phyloP scores from a whole-genome alignment of 2,329 filamentous ascomycete genomes.

The Pyrenophora tritici-repentis region DNA sequence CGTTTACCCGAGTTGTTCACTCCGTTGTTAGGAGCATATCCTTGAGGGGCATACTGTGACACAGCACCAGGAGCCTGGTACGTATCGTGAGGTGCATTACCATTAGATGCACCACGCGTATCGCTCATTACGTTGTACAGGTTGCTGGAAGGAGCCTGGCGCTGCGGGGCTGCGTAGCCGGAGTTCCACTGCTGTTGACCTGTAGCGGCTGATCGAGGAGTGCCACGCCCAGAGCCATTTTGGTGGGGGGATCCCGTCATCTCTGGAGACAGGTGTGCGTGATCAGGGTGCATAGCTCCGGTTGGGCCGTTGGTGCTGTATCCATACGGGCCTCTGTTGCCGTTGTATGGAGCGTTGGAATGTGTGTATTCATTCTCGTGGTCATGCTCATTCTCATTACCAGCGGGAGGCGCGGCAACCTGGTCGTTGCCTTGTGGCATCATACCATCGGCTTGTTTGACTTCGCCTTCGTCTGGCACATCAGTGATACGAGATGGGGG shows the following conservation, averaged over 20 bases:
- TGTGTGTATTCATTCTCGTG: conserved; percentile 87
- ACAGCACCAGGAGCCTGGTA: conserved; percentile 69
- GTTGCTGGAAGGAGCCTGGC: conserved; percentile 72
- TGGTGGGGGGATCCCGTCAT: conserved; percentile 85
- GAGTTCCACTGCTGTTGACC: conserved; percentile 73
- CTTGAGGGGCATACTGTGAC: conserved; percentile 64
- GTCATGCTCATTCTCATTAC: conserved; percentile 75
- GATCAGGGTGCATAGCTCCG: conserved; percentile 70
- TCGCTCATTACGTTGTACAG: conserved; percentile 90
- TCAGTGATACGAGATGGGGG: conserved; percentile 71
- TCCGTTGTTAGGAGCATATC: conserved; percentile 65
- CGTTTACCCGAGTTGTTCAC: conserved; percentile 63
- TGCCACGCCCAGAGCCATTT: conserved; percentile 80
- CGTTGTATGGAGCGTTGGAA: conserved; percentile 71
- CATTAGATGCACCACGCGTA: conserved; percentile 69
- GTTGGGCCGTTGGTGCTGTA: conserved; percentile 72
- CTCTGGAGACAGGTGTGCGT: conserved; percentile 77
- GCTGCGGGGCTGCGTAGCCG: conserved; percentile 80
- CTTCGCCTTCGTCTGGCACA: conserved; percentile 64
- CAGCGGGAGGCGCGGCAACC: conserved; percentile 59
- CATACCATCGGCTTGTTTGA: conserved; percentile 68
- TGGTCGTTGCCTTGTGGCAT: conserved; percentile 54
- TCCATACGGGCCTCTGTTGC: conserved; percentile 74
- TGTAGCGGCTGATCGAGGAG: conserved; percentile 76
- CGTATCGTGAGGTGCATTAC: conserved; percentile 68